phyloP scores from a whole-genome alignment of 2,329 filamentous ascomycete genomes.

The Neonectria magnoliae region DNA sequence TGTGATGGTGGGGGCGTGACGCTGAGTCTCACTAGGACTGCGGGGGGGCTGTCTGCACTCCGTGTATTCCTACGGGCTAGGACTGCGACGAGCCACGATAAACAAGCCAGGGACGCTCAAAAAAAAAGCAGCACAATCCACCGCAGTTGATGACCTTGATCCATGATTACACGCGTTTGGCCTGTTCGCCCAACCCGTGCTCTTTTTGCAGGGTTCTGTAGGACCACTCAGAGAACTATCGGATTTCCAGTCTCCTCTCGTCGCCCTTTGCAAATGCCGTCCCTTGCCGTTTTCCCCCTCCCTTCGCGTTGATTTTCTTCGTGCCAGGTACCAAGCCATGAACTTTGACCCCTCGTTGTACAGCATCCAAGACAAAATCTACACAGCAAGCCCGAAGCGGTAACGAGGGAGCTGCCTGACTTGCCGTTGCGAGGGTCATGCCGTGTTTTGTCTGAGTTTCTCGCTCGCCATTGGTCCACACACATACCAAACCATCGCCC shows the following conservation, averaged over 20 bases:
- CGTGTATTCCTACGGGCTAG: neutral
- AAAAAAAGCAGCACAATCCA: neutral
- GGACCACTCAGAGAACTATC: neutral
- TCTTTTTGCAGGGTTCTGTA: neutral
- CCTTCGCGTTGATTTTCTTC: neutral
- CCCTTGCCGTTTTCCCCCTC: neutral
- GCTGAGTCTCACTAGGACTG: conserved; percentile 1
- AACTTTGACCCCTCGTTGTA: neutral
- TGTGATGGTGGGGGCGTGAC: conserved; percentile 20
- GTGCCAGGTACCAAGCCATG: neutral
- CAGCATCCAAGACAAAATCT: conserved; percentile 1
- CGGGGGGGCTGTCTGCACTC: neutral
- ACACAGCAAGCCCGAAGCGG: neutral
- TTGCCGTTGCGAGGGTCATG: neutral
- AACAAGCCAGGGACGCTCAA: neutral
- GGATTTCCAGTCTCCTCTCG: neutral
- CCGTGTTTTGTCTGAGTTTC: conserved; percentile 5
- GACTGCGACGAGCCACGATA: neutral
- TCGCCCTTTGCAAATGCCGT: conserved; percentile 2
- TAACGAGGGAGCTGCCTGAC: neutral
- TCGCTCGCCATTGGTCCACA: conserved; percentile 1
- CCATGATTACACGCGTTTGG: conserved; percentile 11
- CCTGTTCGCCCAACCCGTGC: neutral
- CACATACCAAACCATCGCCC: neutral
- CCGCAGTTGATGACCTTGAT: neutral